Base-by-base conservation (phyloP, 2,329 filamentous ascomycete genomes). In the Pseudogymnoascus sp. region DNA sequence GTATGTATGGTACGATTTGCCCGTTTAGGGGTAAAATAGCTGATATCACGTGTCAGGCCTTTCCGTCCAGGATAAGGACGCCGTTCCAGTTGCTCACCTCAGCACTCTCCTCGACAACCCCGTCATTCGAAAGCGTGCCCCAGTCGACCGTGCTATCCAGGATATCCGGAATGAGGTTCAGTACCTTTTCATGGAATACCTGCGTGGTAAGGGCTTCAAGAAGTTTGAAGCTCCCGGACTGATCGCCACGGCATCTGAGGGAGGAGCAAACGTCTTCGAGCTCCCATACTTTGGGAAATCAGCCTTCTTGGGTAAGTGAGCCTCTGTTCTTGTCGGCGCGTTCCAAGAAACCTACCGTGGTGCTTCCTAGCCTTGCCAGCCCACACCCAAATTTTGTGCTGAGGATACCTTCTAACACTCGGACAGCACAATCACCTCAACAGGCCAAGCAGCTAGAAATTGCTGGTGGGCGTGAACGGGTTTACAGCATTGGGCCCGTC, bases 401-500 rank as follows among this genome's bases (percentile, higher is more conserved):
- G 7, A 29, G 7, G 26, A 29, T 29, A 29, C 26, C 26, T 29
- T 29, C 26, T 29, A 29, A 29, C 5, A 29, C 26, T 29, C 26
- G 26, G 26, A 29, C 26, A 17, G 38, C 90, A 5, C 90, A 93
- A 74, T 89, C 85, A 5, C 91, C 90, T 5, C 90, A 95, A 72
- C 89, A 95, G 93, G 7, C 93, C 78, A 95, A 96, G 80, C 90
- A 96, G 73, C 87, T 90, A 76, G 86, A 93, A 73, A 92, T 96
- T 75, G 88, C 89, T 1, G 88, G 88, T 64, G 87, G 89, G 23
- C 83, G 89, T 70, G 85, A 93, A 79, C 84, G 87, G 60, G 90
- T 95, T 87, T 77, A 86, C 90, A 71, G 23, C 3, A 87, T 92
- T 62, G 88, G 88, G 0, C 90, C 90, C 3, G 89, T 95, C 2